Evolutionary conservation across 208 protist genomes (phyloP).

Genomic region (Acanthamoeba royreba): DNA sequence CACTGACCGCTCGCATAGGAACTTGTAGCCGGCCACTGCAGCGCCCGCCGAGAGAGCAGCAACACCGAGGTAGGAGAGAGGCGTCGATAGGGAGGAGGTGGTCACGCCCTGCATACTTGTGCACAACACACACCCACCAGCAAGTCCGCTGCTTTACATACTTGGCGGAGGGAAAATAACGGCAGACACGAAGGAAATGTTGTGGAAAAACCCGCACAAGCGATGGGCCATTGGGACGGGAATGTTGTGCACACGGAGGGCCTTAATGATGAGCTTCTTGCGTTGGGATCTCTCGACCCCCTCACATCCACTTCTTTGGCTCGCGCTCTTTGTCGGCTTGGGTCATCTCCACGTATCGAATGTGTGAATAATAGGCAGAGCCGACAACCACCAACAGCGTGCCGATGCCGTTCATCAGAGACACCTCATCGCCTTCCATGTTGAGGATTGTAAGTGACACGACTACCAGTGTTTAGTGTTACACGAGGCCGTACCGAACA

Average conservation of each 20-base stretch:
- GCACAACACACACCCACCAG: too few species aligned
- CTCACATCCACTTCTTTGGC: neutral
- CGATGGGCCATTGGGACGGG: too few species aligned
- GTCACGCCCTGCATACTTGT: too few species aligned
- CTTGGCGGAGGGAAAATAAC: too few species aligned
- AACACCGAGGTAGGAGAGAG: neutral
- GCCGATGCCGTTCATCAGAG: slow-evolving; percentile 46
- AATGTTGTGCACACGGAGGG: too few species aligned
- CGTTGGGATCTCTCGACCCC: too few species aligned
- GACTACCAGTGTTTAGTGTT: neutral
- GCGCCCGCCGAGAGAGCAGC: neutral
- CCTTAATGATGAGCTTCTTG: too few species aligned
- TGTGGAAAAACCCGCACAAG: too few species aligned
- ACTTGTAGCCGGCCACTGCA: neutral
- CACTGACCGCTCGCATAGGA: neutral
- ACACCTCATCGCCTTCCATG: neutral
- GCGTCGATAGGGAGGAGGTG: too few species aligned
- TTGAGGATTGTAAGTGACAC: neutral
- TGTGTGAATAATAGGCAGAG: slow-evolving; percentile 30
- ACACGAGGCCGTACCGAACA: neutral
- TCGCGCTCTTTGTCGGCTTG: neutral
- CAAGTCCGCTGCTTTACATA: too few species aligned
- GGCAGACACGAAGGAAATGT: too few species aligned
- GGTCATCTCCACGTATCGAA: slow-evolving; percentile 53
- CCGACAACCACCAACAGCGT: slow-evolving; percentile 46